Conservation (phyloP, 768 basidiomycete species). For the Lyophyllum decastes region DNA sequence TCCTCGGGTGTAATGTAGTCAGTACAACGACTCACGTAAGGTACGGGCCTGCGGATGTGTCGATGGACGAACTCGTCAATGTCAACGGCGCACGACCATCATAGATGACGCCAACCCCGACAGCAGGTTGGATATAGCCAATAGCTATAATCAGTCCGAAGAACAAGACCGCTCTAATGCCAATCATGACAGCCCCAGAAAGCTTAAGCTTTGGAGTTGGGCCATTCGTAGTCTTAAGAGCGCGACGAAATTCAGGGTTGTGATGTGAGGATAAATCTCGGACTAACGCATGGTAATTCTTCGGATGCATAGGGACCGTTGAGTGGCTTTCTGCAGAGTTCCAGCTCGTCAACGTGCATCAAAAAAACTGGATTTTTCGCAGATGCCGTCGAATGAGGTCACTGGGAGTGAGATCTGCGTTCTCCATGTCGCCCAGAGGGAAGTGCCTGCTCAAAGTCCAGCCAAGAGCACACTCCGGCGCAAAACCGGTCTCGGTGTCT, state of each 20-base stretch:
- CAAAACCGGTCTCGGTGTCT: no score
- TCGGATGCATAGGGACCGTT: background rate
- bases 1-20: background rate
- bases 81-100: conserved; percentile 55
- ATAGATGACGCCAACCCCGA: conserved; percentile 37
- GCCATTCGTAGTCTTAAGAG: background rate
- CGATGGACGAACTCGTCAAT: conserved; percentile 42
- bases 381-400: no score
- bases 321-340: background rate
- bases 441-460: no score
- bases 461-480: no score
- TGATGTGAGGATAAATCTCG: background rate
- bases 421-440: no score
- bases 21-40: conserved; percentile 43
- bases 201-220: no score
- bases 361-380: no score
- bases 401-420: no score
- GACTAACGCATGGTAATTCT: background rate
- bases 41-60: conserved; percentile 51
- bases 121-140: background rate
- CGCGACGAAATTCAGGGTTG: background rate
- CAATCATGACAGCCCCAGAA: background rate
- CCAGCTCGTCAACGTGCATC: no score
- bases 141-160: background rate
- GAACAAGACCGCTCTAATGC: background rate